Base-by-base conservation (phyloP, 768 basidiomycete species). In the Mycena capillaripes region DNA sequence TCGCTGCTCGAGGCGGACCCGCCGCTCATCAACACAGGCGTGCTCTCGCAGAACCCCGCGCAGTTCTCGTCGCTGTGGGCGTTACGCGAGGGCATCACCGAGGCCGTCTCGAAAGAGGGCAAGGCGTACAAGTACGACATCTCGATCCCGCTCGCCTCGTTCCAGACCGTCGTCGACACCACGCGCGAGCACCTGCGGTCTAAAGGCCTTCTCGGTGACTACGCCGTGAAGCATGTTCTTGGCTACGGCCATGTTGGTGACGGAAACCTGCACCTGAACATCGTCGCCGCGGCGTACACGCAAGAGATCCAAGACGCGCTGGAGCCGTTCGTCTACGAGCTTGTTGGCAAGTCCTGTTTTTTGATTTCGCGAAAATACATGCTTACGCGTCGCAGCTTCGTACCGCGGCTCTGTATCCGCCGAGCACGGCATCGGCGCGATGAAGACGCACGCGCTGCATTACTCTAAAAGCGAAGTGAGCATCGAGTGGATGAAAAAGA, bases 231-330 rank as follows among this genome's bases (percentile, higher is more conserved):
- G 80, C 89, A 92, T 78, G 95, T 97, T 17, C 83, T 97, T 69
- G 98, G 98, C 14, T 99, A 95, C 76, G 98, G 98, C 16, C 98
- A 99, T 81, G 92, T 99, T 63, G 98, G 98, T 27, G 98, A 99
- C 82, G 97, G 97, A 21, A 99, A 99, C 79, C 81, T 99, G 61
- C 98, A 99, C 79, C 82, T 99, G 78, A 99, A 99, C 80, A 89
- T 96, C 50, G 89, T 95, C 23, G 97, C 97, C 0, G 88, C 92
- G 44, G 86, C 90, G 25, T 99, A 96, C 80, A 89, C 93, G 0
- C 87, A 90, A 11, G 95, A 97, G 79, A 90, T 98, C 34, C 91
- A 96, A 80, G 89, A 88, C 42, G 93, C 95, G 25, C 86, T 99
- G 16, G 98, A 99, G 80, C 98, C 98, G 14, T 98, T 95, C 80